Base-by-base conservation (phyloP, 2,329 filamentous ascomycete genomes). In the Neofusicoccum laricinum region DNA sequence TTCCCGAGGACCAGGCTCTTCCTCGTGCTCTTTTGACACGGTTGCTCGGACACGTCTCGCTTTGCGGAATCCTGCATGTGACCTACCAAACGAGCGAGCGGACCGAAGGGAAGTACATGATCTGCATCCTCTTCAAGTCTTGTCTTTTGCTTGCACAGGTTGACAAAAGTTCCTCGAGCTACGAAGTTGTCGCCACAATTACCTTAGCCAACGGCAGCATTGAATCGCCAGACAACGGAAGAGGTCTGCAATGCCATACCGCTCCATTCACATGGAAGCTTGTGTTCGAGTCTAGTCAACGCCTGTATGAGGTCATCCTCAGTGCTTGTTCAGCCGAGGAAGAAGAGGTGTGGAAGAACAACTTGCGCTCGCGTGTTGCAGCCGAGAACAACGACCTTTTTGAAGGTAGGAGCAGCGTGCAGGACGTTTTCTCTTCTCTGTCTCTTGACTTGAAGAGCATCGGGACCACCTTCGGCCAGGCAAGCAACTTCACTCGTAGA, bases 191-290 rank as follows among this genome's bases (percentile, higher is more conserved):
- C 66, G 90, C 90, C 43, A 91, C 89, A 67, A 87, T 97, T 66
- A 82, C 88, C 57, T 78, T 96, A 34, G 82, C 81, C 49, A 87
- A 86, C 65, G 80, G 88, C 57, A 88, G 81, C 64, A 77, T 95
- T 34, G 90, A 93, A 72, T 86, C 90, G 64, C 80, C 86, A 3
- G 89, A 93, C 71, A 93, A 94, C 73, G 89, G 89, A 19, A 84
- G 87, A 82, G 91, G 92, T 0, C 75, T 98, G 7, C 92, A 94
- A 81, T 97, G 93, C 71, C 89, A 95, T 67, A 91, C 90, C 2
- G 91, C 91, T 0, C 88, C 91, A 0, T 91, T 91, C 75, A 95
- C 93, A 1, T 98, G 93, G 94, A 99, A 98, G 74, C 72, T 97
- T 11, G 83, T 92, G 2, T 97, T 98, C 71, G 89, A 95, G 73